Conservation (phyloP, 129 eudicot species). For the Lactuca saligna region DNA sequence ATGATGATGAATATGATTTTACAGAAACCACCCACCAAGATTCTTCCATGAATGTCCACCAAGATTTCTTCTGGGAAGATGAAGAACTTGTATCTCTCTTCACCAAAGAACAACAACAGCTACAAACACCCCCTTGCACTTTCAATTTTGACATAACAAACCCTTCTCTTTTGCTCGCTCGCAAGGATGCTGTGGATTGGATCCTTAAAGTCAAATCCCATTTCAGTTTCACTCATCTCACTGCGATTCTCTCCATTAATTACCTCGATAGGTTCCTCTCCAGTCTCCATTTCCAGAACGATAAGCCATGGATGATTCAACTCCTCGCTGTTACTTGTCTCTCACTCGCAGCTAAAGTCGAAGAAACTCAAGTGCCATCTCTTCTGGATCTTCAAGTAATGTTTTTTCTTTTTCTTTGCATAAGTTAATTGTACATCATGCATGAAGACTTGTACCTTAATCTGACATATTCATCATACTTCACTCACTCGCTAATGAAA, state of each 20-base stretch:
- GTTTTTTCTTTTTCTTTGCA: neutral
- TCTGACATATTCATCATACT: neutral
- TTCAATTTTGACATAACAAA: conserved; percentile 3
- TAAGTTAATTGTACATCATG: neutral
- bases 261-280: conserved; percentile 62
- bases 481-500: neutral
- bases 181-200: conserved; percentile 66
- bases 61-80: conserved; percentile 69
- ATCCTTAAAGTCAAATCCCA: conserved; percentile 53
- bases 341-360: conserved; percentile 82
- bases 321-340: conserved; percentile 71
- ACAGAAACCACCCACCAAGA: conserved; percentile 1
- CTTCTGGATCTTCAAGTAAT: conserved; percentile 80
- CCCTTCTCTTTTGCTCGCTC: conserved; percentile 23
- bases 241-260: conserved; percentile 63
- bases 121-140: conserved; percentile 30
- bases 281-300: conserved; percentile 39
- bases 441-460: conserved; percentile 1
- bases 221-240: conserved; percentile 58
- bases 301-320: conserved; percentile 79
- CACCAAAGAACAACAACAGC: conserved; percentile 50
- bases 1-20: conserved; percentile 15
- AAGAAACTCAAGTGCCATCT: conserved; percentile 67
- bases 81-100: conserved; percentile 64
- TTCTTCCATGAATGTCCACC: conserved; percentile 6